Percentiles rank a stretch among this genome's conserved stretches.
These are phyloP conservation scores for Cydonia oblonga DNA, from an alignment of 331 rosid genomes.

Conservation along the genomic window DNA sequence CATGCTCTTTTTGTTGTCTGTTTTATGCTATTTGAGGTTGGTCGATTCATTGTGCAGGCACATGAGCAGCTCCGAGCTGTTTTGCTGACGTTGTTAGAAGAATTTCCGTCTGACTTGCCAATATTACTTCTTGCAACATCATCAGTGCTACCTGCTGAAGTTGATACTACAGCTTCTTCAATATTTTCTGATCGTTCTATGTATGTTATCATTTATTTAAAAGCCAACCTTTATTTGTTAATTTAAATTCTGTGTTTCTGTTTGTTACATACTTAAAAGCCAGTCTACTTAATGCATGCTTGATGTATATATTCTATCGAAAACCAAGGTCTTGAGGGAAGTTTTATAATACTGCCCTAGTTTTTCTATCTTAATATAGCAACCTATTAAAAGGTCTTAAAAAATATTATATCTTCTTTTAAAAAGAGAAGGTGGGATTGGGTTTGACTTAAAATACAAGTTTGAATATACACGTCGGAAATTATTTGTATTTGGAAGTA, in stretches of 20 bases:
- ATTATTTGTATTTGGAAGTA: too few relatives aligned
- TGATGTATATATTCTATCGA: too few relatives aligned
- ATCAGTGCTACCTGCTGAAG: slow-evolving; percentile 46
- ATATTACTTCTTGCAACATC: slow-evolving; percentile 77
- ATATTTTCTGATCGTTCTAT: slow-evolving; percentile 56
- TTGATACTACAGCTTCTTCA: slow-evolving; percentile 57
- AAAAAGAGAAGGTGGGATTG: too few relatives aligned
- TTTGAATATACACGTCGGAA: too few relatives aligned
- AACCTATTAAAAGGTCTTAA: too few relatives aligned
- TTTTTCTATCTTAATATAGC: too few relatives aligned
- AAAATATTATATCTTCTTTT: too few relatives aligned
- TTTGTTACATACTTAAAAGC: neutral
- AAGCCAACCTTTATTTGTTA: neutral
- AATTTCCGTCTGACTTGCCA: slow-evolving; percentile 75
- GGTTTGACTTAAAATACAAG: too few relatives aligned
- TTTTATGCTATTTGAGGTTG: slow-evolving; percentile 16
- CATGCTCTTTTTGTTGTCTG: slow-evolving; percentile 2
- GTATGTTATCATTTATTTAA: slow-evolving; percentile 39
- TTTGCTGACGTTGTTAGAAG: slow-evolving; percentile 74
- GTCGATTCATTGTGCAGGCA: slow-evolving; percentile 46
- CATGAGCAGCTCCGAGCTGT: slow-evolving; percentile 94
- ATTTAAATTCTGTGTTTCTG: neutral
- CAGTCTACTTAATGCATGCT: too few relatives aligned
- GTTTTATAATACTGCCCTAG: too few relatives aligned
- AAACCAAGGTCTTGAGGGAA: too few relatives aligned